Base-by-base conservation (phyloP, 495 filamentous ascomycete genomes). In the Aspergillus affinis region DNA sequence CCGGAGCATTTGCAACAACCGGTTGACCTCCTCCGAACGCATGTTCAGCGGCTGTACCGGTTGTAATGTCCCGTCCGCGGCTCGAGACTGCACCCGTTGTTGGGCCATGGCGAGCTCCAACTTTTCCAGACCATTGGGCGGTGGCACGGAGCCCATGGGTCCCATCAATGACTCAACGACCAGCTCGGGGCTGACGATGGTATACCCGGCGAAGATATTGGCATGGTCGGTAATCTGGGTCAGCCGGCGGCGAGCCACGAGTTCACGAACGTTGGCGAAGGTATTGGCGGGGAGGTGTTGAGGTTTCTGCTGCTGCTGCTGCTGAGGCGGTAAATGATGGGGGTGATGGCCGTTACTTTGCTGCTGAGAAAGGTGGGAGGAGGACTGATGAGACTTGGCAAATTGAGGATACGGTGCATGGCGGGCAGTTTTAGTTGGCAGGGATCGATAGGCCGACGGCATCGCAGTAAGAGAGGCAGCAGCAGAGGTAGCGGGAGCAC, bases 161-260 rank as follows among this genome's bases (percentile, higher is more conserved):
- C 77, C 77, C 68, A 80, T 60, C 49, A 80, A 64, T 23, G 76
- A 78, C 52, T 80, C 76, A 48, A 80, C 75, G 55, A 80, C 77
- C 69, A 78, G 62, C 67, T 80, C 75, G 47, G 77, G 75, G 61
- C 75, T 71, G 59, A 80, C 76, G 60, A 80, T 80, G 30, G 67
- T 76, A 63, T 80, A 80, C 30, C 77, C 77, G 57, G 76, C 77
- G 52, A 78, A 78, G 15, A 78, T 71, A 69, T 80, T 80, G 69
- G 75, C 75, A 71, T 80, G 77, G 63, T 80, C 77, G 72, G 77
- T 80, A 58, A 80, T 80, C 65, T 80, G 76, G 32, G 69, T 72
- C 59, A 80, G 69, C n/a, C 76, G 77, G 21, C 77, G 77, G n/a
- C 77, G 77, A 63, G 76, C 74, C 47, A 80, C 78, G 53, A 78